Base-by-base conservation (phyloP, 495 filamentous ascomycete genomes). In the Aspergillus conjunctus region DNA sequence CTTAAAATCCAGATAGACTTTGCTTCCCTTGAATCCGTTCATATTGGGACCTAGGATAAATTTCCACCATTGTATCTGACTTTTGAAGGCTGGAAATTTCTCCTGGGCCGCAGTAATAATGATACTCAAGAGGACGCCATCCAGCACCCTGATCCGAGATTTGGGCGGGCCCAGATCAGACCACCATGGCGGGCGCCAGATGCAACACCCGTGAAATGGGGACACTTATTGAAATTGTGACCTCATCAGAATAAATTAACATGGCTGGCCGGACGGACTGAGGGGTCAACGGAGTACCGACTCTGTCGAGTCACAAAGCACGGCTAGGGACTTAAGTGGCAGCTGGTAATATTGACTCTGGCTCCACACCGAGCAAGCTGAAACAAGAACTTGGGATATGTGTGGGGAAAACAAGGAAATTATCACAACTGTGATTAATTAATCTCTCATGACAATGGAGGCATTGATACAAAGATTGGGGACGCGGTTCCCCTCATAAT, bases 121-220 rank as follows among this genome's bases (percentile, higher is more conserved):
- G 5, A 2, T 11, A 41, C 37, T 9, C 37, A 14, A 9, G 37
- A 41, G 1, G 11, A 41, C 3, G 34, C 3, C 34, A 2, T 39
- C 34, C 3, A 39, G 34, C 34, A n/a, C 4, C 37, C 37, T 41
- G 37, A 41, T 41, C 37, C 37, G 37, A 30, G 34, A 56, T 59
- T 52, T 64, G 51, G 61, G 56, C 56, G 32, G 51, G 56, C 18
- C 61, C 41, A 51, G 46, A 64, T 58, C 60, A 62, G 60, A 58
- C 54, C 46, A 58, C 51, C 17, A 17, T 33, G 30, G 9, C 44
- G 17, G n/a, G 41, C 33, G 37, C 44, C 32, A 37, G 48, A 56
- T n/a, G 46, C 45, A 45, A 43, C 56, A 48, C 20, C 44, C 8
- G 20, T 48, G 44, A 17, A 48, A 48, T 48, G 44, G 20, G 44